Evolutionary conservation across 495 filamentous ascomycete genomes (phyloP).

Genomic region (Aspergillus asperescens): DNA sequence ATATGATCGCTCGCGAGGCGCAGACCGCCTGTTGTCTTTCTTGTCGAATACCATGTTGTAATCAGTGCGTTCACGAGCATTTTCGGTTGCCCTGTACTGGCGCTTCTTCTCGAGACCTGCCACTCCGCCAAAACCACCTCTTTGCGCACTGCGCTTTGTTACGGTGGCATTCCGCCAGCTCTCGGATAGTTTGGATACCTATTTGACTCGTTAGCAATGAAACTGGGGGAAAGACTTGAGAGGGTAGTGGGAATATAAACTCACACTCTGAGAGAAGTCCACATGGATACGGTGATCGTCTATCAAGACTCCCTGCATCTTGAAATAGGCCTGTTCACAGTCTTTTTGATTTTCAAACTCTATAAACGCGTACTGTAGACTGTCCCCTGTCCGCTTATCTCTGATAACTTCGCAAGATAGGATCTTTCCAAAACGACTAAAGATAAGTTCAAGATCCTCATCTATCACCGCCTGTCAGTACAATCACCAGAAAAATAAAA

Average conservation of each 20-base stretch:
- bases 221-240: background rate
- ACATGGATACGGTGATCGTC: slow-evolving; percentile 98
- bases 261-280: slow-evolving; percentile 93
- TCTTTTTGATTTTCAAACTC: slow-evolving; percentile 89
- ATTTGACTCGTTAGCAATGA: slow-evolving; percentile 21
- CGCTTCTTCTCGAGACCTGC: slow-evolving; percentile 79
- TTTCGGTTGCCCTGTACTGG: slow-evolving; percentile 71
- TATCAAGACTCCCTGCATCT: slow-evolving; percentile 95
- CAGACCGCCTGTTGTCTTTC: slow-evolving; percentile 44
- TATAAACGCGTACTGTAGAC: slow-evolving; percentile 95
- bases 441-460: slow-evolving; percentile 90
- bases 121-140: slow-evolving; percentile 88
- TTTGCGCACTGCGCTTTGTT: slow-evolving; percentile 62
- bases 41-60: slow-evolving; percentile 85
- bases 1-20: slow-evolving; percentile 18
- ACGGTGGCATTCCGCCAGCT: slow-evolving; percentile 88
- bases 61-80: slow-evolving; percentile 51
- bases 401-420: slow-evolving; percentile 94
- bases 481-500: background rate
- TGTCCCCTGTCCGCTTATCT: slow-evolving; percentile 90
- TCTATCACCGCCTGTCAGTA: slow-evolving; percentile 44
- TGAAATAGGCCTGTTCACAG: slow-evolving; percentile 95
- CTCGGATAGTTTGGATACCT: slow-evolving; percentile 81
- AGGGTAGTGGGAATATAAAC: slow-evolving; percentile 13
- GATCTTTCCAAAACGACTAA: slow-evolving; percentile 94